These are phyloP conservation scores for Tolypocladium album DNA, from an alignment of 2,329 filamentous ascomycete species.

Conservation along the genomic window DNA sequence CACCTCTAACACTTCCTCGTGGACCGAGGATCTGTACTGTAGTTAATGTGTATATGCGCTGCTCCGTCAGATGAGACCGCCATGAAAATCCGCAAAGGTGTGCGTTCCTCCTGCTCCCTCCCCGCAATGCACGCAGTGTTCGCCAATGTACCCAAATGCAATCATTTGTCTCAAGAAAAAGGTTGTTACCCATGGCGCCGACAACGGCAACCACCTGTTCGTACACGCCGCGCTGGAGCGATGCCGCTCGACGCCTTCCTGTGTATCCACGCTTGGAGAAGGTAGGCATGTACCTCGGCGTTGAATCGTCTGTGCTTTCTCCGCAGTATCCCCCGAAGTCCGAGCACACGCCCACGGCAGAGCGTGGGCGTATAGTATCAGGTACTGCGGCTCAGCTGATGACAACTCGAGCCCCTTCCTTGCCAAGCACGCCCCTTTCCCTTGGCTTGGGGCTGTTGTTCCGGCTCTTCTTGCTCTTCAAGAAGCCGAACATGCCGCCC, in stretches of 20 bases:
- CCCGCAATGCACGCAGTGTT: neutral
- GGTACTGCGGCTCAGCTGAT: constrained; percentile 41
- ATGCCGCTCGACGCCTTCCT: neutral
- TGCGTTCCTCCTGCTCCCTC: neutral
- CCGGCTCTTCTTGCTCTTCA: constrained; percentile 80
- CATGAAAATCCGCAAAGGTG: neutral
- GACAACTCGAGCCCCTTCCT: constrained; percentile 81
- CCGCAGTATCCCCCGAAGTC: neutral
- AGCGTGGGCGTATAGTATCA: neutral
- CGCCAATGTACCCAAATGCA: neutral
- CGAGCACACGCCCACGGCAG: neutral
- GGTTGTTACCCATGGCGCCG: neutral
- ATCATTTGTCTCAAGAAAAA: neutral
- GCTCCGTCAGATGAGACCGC: neutral
- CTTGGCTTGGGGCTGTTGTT: constrained; percentile 90
- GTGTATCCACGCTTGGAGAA: neutral
- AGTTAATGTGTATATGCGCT: neutral
- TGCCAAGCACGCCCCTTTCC: constrained; percentile 85
- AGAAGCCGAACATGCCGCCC: constrained; percentile 83
- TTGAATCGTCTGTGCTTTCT: neutral
- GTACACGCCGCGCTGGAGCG: neutral
- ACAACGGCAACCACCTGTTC: neutral
- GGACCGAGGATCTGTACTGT: neutral
- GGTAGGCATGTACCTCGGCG: neutral
- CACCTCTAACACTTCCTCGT: neutral